These are phyloP conservation scores for Cucurbita ficifolia DNA, from an alignment of 306 rosid species.

Conservation along the genomic window DNA sequence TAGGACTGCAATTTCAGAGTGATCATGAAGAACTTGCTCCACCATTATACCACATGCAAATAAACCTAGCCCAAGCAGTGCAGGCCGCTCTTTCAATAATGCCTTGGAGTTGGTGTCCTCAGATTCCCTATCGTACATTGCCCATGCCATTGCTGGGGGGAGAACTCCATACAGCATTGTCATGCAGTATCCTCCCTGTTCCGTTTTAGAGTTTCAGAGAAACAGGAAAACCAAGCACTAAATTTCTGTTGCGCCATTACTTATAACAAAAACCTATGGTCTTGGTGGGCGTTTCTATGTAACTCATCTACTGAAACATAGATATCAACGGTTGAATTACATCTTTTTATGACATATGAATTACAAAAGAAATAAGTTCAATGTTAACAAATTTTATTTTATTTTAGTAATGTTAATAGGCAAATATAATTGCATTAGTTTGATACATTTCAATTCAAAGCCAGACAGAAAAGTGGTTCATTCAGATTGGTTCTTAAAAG, in stretches of 20 bases:
- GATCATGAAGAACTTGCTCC: conserved; percentile 45
- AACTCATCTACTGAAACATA: neutral
- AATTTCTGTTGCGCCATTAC: neutral
- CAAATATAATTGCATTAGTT: too few species aligned
- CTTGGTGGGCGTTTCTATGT: neutral
- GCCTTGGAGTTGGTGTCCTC: conserved; percentile 11
- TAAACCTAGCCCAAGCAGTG: conserved; percentile 38
- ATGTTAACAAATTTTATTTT: too few species aligned
- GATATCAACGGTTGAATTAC: neutral
- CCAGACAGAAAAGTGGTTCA: too few species aligned
- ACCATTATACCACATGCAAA: conserved; percentile 41
- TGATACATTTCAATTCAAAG: too few species aligned
- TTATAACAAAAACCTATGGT: neutral
- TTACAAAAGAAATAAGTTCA: neutral
- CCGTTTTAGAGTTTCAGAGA: neutral
- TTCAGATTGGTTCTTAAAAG: too few species aligned
- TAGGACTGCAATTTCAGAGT: conserved; percentile 17
- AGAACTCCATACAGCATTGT: conserved; percentile 63
- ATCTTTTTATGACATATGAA: neutral
- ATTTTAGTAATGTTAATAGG: too few species aligned
- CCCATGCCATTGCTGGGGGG: conserved; percentile 76
- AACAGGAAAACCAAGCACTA: neutral
- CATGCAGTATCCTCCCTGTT: conserved; percentile 75
- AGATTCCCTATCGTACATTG: conserved; percentile 22
- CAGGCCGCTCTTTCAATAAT: conserved; percentile 28